These are phyloP conservation scores for Rhytidiadelphus loreus DNA, from an alignment of 225 moss, liverwort and hornwort genomes.

Conservation along the genomic window DNA sequence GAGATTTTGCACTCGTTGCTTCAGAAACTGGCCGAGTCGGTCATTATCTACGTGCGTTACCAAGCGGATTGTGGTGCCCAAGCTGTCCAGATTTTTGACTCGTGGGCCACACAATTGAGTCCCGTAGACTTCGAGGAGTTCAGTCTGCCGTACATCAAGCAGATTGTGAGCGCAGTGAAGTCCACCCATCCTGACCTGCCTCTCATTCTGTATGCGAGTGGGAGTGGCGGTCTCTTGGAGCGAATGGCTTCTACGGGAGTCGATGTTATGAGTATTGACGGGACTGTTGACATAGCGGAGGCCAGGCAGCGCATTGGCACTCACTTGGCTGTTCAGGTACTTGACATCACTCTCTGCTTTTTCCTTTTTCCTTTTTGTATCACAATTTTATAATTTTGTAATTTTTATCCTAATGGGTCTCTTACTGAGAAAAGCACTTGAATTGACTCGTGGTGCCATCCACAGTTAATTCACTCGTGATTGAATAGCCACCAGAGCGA, in stretches of 20 bases:
- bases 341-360: neutral
- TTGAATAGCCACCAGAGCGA: neutral
- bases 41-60: conserved; percentile 79
- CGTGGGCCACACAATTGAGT: conserved; percentile 86
- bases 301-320: conserved; percentile 86
- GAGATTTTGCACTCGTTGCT: conserved; percentile 77
- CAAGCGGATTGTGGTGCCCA: conserved; percentile 92
- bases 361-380: neutral
- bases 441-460: neutral
- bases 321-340: conserved; percentile 62
- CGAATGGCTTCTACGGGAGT: conserved; percentile 87
- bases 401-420: neutral
- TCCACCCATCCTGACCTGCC: conserved; percentile 81
- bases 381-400: neutral
- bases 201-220: conserved; percentile 87
- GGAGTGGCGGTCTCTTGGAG: conserved; percentile 89
- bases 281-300: conserved; percentile 88
- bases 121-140: conserved; percentile 86
- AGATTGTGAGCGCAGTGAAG: conserved; percentile 84
- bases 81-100: conserved; percentile 96
- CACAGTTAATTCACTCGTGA: neutral
- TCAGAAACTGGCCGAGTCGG: conserved; percentile 79
- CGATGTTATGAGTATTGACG: conserved; percentile 82
- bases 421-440: neutral
- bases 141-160: conserved; percentile 89